Evolutionary conservation across 768 basidiomycete genomes (phyloP), one percentile per base, ranked within the genome.

Genomic region (Phlebiopsis flavidoalba): DNA sequence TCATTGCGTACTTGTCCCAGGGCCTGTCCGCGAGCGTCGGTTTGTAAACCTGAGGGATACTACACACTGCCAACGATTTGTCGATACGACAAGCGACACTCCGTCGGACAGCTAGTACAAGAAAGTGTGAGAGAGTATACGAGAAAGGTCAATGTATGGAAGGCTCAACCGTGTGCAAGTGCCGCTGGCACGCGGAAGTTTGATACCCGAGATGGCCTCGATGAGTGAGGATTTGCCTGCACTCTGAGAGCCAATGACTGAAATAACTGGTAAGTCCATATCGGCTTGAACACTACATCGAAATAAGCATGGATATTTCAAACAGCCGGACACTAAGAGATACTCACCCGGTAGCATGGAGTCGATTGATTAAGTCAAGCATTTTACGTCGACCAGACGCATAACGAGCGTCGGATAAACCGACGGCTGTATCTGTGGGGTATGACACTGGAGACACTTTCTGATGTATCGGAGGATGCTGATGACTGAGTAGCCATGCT

Each of bases 171-270:
- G 78, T 0, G 89, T 92, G 62, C 89, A 91, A 0, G 89, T 90
- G 0, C 89, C 89, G n/a, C 83, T 76, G 0, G 85, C 86, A 10
- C 88, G 79, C 22, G 88, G 88, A 0, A 91, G 73, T 0, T 81
- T 86, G 17, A 91, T 82, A 0, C 88, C 87, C 0, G 87, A 88
- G 49, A 91, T 89, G 0, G 86, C 81, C 64, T 91, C 89, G 11
- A 91, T 90, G 4, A 91, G 76, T 0, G 89, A 91, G 0, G 87
- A 89, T 65, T 91, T 91, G 0, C 89, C 89, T 0, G 86, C 87
- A 48, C 84, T 87, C 63, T 91, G 89, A 1, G 78, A 80, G 0
- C 89, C 89, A 17, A 89, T 80, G 47, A 90, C 89, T 0, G 83
- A 85, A 35, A 91, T 89, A 63, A 84, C 82, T 0, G 90, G 89